Evolutionary conservation across 2,329 filamentous ascomycete species (phyloP), one percentile per base, ranked within the genome.

Genomic region (Phyllosticta citriasiana): DNA sequence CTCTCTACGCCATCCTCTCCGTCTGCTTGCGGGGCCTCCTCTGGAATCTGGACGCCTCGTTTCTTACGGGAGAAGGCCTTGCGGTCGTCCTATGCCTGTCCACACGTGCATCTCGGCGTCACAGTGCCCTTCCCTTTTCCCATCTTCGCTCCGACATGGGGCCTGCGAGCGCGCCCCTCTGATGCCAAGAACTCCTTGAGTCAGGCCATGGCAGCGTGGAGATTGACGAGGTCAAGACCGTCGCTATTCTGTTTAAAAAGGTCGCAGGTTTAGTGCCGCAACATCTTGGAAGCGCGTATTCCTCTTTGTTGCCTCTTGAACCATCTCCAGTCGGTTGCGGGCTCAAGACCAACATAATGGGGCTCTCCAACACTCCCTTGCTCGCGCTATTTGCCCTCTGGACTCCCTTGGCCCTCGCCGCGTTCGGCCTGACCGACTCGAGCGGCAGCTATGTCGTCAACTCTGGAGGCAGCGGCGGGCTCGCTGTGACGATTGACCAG

Each of bases 341-440:
- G 12, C n/a, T 60, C 6, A 68, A 65, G 71, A 76, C 64, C 66
- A 80, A 59, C 66, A 69, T 57, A 51, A 73, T 85, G 82, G 81
- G 80, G 74, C 73, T 82, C 73, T 77, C 79, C 61, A 74, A 76
- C 60, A 67, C 80, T 61, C 70, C 82, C 65, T 69, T 47, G 40
- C 40, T 47, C n/a, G 40, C 40, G 40, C 58, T 60, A n/a, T 19
- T 56, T 24, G 50, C 53, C 35, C 10, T 53, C 12, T 60, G 53
- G 40, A 50, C 53, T 27, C 53, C 50, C 35, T 30, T 69, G 25
- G 67, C 66, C 12, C 61, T 70, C 24, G 72, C 72, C 14, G 71
- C 72, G 27, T 75, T 75, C 60, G 72, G 73, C 47, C 66, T 73
- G 50, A 73, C 71, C 0, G 69, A 69, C 26, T 67, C 65, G 33